phyloP scores from a whole-genome alignment of 73 alveolate genomes.

The Stentor coeruleus region DNA sequence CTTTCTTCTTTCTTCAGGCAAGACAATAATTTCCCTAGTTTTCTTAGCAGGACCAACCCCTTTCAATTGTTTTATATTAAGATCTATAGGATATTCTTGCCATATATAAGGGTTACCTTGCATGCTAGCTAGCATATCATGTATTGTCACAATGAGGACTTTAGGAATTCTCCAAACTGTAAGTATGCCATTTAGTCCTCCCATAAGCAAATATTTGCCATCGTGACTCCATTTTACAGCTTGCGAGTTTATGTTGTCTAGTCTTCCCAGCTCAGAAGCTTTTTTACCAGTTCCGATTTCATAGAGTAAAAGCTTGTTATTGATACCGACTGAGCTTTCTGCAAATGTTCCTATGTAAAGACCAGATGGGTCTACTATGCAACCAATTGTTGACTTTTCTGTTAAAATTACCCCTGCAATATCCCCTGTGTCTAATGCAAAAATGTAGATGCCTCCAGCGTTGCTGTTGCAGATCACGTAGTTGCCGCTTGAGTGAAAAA shows the following conservation, averaged over 20 bases:
- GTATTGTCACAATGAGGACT: background rate
- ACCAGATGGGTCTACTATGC: conserved; percentile 14
- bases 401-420: background rate
- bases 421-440: background rate
- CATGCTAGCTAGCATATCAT: background rate
- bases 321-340: background rate
- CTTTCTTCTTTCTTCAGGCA: background rate
- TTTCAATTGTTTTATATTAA: background rate
- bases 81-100: background rate
- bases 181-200: background rate
- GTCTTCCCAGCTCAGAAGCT: conserved; percentile 20
- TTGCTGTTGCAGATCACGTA: background rate
- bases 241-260: background rate
- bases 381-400: background rate
- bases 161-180: conserved; percentile 13
- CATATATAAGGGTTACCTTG: conserved; percentile 16
- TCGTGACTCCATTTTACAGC: conserved; percentile 4
- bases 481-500: conserved; percentile 3
- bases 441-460: background rate
- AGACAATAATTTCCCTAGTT: background rate
- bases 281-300: conserved; percentile 21
- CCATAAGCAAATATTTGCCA: conserved; percentile 1
- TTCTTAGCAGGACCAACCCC: background rate
- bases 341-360: background rate
- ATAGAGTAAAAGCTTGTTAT: background rate